Base-by-base conservation (phyloP, 2,329 filamentous ascomycete species). In the Ceratocystis albifundus region DNA sequence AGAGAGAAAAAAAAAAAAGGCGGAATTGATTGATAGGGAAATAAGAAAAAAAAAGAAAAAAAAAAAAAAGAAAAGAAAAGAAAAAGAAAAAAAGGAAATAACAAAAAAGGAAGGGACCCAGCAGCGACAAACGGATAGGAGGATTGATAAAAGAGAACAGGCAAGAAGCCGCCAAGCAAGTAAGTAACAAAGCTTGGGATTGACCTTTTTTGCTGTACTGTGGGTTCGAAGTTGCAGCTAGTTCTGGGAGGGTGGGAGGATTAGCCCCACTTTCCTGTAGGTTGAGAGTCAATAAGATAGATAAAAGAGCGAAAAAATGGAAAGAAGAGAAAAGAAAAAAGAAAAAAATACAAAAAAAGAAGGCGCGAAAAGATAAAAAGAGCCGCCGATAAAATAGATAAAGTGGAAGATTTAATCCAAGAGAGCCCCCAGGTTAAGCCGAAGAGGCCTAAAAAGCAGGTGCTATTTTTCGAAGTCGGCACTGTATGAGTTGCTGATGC, bases 211-310 rank as follows among this genome's bases (percentile, higher is more conserved):
- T 36, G 32, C 59, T 62, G 32, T 62, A 20, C 20, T 61, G 28
- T 61, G 28, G 32, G 22, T 20, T 61, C 59, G 4, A n/a, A 44
- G 32, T 44, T 62, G 28, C 30, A 44, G 44, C 44, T 36, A 20
- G 44, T 62, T 62, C 59, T 62, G 59, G 59, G 59, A n/a, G 32
- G 32, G 17, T 44, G 6, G 59, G 17, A 44, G 32, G 59, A 62
- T n/a, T 17, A 45, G 59, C 44, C 44, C 59, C 30, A 62, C 59
- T 62, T 62, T 62, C 59, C 12, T 62, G 32, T 28, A 20, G 32
- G n/a, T 12, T 62, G 41, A 41, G 30, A 22, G 17, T 62, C 30
- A 62, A 25, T 20, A 10, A 53, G n/a, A 53, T 1, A 53, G n/a
- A 53, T 8, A 53, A 53, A 53, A 53, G n/a, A 53, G 4, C n/a